Evolutionary conservation across 176 grass and related monocot species (phyloP).

Genomic region (Otatea glauca): DNA sequence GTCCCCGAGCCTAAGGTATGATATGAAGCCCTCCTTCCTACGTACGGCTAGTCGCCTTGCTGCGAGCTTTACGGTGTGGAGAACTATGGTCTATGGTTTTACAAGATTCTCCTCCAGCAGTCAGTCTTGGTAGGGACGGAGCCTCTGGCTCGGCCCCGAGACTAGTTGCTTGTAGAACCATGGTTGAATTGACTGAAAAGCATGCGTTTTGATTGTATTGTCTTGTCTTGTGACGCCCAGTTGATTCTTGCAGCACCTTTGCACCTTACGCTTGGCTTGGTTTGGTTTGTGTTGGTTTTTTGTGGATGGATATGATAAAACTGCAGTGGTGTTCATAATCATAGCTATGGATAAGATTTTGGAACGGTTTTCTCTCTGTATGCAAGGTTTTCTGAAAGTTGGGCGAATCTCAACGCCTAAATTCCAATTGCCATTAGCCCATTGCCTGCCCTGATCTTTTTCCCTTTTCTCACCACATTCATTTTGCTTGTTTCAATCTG

Average conservation of each 20-base stretch:
- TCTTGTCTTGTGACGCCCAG: not conserved
- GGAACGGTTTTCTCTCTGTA: not conserved
- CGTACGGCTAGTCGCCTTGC: not conserved
- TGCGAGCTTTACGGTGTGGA: not conserved
- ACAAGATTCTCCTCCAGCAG: not conserved
- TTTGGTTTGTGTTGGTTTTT: not conserved
- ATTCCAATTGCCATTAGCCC: not conserved
- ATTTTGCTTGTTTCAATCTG: not conserved
- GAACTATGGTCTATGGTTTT: not conserved
- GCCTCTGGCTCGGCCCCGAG: too few species aligned
- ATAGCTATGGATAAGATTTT: not conserved
- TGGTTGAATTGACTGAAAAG: not conserved
- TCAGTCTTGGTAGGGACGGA: not conserved
- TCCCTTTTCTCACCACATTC: too few species aligned
- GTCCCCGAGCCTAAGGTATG: too few species aligned
- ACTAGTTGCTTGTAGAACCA: not conserved
- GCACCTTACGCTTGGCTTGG: not conserved
- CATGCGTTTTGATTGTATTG: not conserved
- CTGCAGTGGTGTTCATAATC: not conserved
- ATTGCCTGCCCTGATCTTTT: too few species aligned
- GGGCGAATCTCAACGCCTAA: not conserved
- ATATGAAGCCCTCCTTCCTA: too few species aligned
- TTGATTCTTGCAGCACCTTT: not conserved
- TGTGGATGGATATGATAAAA: not conserved
- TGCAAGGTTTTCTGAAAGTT: not conserved